Conservation (phyloP, 768 basidiomycete genomes). For the Russula dissimulans region DNA sequence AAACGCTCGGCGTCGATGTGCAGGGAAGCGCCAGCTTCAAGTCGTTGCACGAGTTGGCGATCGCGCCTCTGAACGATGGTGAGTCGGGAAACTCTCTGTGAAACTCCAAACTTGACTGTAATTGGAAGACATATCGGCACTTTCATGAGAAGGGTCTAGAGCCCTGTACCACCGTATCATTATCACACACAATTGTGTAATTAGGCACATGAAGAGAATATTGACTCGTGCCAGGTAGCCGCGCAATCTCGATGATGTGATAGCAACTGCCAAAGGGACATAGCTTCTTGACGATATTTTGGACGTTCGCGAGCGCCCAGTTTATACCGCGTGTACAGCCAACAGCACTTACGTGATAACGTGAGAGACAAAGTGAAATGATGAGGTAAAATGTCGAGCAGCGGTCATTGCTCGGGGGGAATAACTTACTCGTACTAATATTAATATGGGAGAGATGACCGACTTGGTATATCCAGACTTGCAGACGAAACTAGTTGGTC, state of each 20-base stretch:
- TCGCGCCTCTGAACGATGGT: conserved; percentile 32
- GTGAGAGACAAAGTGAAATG: background rate
- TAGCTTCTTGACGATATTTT: too few relatives aligned
- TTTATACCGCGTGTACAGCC: background rate
- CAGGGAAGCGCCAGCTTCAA: conserved; percentile 42
- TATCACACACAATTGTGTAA: background rate
- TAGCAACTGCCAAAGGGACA: background rate
- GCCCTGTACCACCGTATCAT: too few relatives aligned
- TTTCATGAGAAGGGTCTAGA: background rate
- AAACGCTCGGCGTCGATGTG: conserved; percentile 56
- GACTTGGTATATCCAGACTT: background rate
- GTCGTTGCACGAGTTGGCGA: conserved; percentile 52
- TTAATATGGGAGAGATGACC: too few relatives aligned
- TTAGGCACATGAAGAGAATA: background rate
- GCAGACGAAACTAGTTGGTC: background rate
- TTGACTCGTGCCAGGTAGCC: background rate
- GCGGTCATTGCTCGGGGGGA: too few relatives aligned
- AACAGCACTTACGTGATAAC: background rate
- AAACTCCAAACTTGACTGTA: background rate
- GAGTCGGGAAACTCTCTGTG: background rate
- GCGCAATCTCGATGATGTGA: background rate
- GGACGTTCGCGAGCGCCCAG: background rate
- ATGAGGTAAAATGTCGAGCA: background rate
- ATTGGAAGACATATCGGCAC: background rate
- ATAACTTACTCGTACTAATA: too few relatives aligned